Conservation (phyloP, 2,329 filamentous ascomycete species). For the Plenodomus biglobosus region DNA sequence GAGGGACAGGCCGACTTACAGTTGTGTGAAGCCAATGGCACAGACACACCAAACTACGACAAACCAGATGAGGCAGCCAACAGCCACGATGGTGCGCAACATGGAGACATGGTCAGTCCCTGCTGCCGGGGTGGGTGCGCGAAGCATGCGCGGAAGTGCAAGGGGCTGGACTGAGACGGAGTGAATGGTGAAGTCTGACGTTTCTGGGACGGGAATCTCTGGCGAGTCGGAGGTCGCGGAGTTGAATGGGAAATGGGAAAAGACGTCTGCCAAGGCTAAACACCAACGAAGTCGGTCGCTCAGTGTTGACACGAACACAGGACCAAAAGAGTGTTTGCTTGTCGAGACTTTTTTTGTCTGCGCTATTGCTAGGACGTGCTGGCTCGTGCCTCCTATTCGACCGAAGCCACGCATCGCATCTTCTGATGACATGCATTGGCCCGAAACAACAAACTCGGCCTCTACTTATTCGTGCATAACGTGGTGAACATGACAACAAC, state of each 20-base stretch:
- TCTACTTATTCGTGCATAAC: too few species aligned
- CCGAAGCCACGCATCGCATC: neutral
- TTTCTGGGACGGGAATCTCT: constrained; percentile 17
- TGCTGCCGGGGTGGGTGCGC: constrained; percentile 22
- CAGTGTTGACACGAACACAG: neutral
- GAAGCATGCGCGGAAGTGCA: constrained; percentile 42
- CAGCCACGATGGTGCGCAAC: constrained; percentile 44
- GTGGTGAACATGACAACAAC: too few species aligned
- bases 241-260: constrained; percentile 10
- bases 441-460: neutral
- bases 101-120: constrained; percentile 37
- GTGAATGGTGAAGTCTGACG: constrained; percentile 9
- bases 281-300: neutral
- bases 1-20: constrained; percentile 49
- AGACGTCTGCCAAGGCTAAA: constrained; percentile 8
- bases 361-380: neutral
- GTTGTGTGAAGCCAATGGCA: constrained; percentile 59
- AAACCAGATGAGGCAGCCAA: constrained; percentile 59
- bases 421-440: neutral
- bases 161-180: constrained; percentile 11
- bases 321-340: neutral
- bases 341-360: too few species aligned
- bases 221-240: constrained; percentile 22
- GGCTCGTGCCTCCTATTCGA: neutral
- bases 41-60: constrained; percentile 58